Conservation (phyloP, 2,329 filamentous ascomycete genomes). For the Aspergillus sclerotialis region DNA sequence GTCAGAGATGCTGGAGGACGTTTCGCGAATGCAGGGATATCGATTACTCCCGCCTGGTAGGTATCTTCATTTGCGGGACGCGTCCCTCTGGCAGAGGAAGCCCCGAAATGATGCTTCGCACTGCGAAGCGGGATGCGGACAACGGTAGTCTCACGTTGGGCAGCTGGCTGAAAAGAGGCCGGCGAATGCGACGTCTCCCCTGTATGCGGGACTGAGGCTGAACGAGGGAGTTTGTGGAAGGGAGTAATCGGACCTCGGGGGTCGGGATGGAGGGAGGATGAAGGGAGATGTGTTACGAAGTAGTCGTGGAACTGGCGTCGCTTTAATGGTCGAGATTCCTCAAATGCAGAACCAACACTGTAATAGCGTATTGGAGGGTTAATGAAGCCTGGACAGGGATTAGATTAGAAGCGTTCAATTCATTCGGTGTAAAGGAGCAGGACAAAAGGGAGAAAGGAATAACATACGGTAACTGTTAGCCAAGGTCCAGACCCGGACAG, state of each 20-base stretch:
- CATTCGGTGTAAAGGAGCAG: constrained; percentile 11
- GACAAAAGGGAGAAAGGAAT: constrained; percentile 2
- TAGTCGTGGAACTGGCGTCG: constrained; percentile 77
- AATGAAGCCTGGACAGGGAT: constrained; percentile 24
- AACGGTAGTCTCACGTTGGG: constrained; percentile 76
- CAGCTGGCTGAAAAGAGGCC: constrained; percentile 52
- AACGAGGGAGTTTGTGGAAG: constrained; percentile 79
- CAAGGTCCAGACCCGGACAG: constrained; percentile 33
- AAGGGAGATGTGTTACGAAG: constrained; percentile 92
- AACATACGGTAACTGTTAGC: constrained; percentile 31
- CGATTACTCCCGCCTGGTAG: constrained; percentile 88
- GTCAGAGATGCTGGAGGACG: constrained; percentile 62
- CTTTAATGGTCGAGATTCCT: no score
- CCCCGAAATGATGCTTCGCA: constrained; percentile 94
- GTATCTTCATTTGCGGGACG: constrained; percentile 89
- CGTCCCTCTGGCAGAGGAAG: constrained; percentile 68
- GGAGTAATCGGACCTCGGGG: constrained; percentile 56
- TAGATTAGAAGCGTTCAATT: constrained; percentile 5
- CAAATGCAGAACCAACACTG: constrained; percentile 15
- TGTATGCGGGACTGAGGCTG: constrained; percentile 73
- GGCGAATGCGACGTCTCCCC: constrained; percentile 45
- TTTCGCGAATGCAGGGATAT: constrained; percentile 87
- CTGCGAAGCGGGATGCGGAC: constrained; percentile 89
- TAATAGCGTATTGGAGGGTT: constrained; percentile 18
- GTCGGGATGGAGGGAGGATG: constrained; percentile 86